Base-by-base conservation (phyloP, 805 yeast species). In the Ogataea ganodermae region DNA sequence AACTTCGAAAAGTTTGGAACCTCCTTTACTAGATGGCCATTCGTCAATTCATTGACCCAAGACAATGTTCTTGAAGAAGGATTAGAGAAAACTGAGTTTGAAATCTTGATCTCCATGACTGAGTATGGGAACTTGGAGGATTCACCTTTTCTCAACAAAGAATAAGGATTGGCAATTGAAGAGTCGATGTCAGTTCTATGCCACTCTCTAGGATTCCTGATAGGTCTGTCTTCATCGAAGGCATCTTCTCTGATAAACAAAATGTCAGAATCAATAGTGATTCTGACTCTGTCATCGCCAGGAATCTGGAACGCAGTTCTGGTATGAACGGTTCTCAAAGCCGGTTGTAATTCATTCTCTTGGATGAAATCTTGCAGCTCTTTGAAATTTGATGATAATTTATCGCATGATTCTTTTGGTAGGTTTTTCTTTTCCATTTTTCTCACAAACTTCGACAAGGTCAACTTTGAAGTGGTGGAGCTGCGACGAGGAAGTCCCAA, bases 261-360 rank as follows among this genome's bases (percentile, higher is more conserved):
- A 47, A 94, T 81, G 65, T 94, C 94, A 13, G 95, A 85, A 69
- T 92, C 98, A 53, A 92, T 88, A 36, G 88, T 84, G 51, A 94
- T 83, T 65, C 98, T 83, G 31, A 91, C 85, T 61, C 92, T 80
- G 65, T 91, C 95, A 65, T 94, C 98, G 49, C 97, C 97, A 2
- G 99, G 99, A 59, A 92, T 92, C 74, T 92, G 97, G 74, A 94
- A 92, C 2, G 98, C 98, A 5, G 96, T 88, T 67, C 98, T 79
- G 35, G 89, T 87, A 71, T 88, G 89, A 30, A 84, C 80, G 9
- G 97, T 80, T 71, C 98, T 83, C 64, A 94, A 70, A 31, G 88
- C 80, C 12, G 99, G 99, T 68, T 89, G 87, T 53, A 92, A 74
- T 50, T 81, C 77, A 57, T 83, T 75, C 44, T 81, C 81, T 33